Percentiles rank a stretch among this genome's conserved stretches.
Conservation (phyloP, 2,329 filamentous ascomycete genomes). For the Sphaerulina vaccinii region DNA sequence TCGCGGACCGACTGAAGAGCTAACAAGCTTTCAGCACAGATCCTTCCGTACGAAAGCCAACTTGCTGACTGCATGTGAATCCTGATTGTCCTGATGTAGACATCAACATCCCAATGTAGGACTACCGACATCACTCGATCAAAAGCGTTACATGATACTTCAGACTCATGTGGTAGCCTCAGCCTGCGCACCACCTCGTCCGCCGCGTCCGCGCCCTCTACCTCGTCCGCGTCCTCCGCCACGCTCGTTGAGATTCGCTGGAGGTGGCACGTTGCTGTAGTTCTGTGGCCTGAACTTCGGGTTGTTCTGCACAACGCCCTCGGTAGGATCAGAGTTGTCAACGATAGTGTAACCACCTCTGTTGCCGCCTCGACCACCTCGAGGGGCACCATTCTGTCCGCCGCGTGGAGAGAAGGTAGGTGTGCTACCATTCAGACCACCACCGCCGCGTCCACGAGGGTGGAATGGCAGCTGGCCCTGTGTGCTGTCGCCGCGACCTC, state of each 20-base stretch:
- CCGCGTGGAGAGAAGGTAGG: slow-evolving; percentile 27
- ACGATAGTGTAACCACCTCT: slow-evolving; percentile 47
- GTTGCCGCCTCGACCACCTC: slow-evolving; percentile 34
- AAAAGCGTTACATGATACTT: not conserved
- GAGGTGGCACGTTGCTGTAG: slow-evolving; percentile 58
- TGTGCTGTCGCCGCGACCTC: slow-evolving; percentile 40
- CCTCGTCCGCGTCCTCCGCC: slow-evolving; percentile 28
- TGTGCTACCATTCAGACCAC: slow-evolving; percentile 32
- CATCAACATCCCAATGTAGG: too few species aligned
- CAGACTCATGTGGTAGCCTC: not conserved
- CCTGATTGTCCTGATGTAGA: too few species aligned
- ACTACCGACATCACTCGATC: too few species aligned
- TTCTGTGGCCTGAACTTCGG: slow-evolving; percentile 56
- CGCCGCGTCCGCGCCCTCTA: slow-evolving; percentile 23
- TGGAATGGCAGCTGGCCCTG: not conserved
- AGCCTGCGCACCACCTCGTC: slow-evolving; percentile 19
- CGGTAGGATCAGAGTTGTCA: slow-evolving; percentile 52
- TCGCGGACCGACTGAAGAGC: too few species aligned
- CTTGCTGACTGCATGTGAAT: too few species aligned
- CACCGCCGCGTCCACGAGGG: slow-evolving; percentile 40
- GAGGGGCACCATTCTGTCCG: slow-evolving; percentile 14
- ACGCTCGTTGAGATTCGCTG: slow-evolving; percentile 52
- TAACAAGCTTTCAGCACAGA: too few species aligned
- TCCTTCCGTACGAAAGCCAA: too few species aligned
- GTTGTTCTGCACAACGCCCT: slow-evolving; percentile 56